Percentiles rank a stretch among this genome's conserved stretches.
Conservation (phyloP, 129 eudicot species). For the Dittrichia graveolens region DNA sequence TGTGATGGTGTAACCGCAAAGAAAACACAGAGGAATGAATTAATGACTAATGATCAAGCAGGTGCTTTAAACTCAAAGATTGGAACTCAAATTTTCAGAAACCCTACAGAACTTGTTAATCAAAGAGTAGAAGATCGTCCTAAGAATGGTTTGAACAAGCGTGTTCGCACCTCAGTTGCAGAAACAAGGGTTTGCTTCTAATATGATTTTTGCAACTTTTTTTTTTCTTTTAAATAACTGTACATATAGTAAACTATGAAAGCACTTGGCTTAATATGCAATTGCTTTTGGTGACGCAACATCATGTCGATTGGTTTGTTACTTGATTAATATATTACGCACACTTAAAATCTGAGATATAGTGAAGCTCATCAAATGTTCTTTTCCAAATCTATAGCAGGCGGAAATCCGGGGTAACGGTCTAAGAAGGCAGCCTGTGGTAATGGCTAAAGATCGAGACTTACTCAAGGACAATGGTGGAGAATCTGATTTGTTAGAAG, state of each 20-base stretch:
- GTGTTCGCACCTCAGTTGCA: constrained; percentile 80
- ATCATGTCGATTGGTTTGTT: constrained; percentile 1
- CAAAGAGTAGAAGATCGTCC: constrained; percentile 75
- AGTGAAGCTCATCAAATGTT: constrained; percentile 15
- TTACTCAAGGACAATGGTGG: constrained; percentile 51
- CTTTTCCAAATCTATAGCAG: constrained; percentile 36
- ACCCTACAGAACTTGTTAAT: constrained; percentile 51
- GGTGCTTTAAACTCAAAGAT: constrained; percentile 66
- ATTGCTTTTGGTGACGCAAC: constrained; percentile 16
- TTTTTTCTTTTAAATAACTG: constrained; percentile 2
- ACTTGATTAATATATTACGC: constrained; percentile 2
- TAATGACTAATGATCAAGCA: constrained; percentile 60
- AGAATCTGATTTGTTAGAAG: constrained; percentile 68
- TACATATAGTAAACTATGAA: background rate
- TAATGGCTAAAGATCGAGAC: constrained; percentile 64
- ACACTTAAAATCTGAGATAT: constrained; percentile 23
- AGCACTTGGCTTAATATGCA: background rate
- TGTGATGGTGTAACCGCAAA: constrained; percentile 56
- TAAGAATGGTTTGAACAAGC: constrained; percentile 79
- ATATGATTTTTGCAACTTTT: constrained; percentile 18
- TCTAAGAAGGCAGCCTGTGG: constrained; percentile 55
- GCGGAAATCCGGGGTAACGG: constrained; percentile 64
- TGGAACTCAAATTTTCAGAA: constrained; percentile 64
- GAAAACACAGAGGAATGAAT: constrained; percentile 71
- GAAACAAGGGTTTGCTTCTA: constrained; percentile 74